Evolutionary conservation across 495 filamentous ascomycete genomes (phyloP).

Genomic region (Talaromyces thailandensis): DNA sequence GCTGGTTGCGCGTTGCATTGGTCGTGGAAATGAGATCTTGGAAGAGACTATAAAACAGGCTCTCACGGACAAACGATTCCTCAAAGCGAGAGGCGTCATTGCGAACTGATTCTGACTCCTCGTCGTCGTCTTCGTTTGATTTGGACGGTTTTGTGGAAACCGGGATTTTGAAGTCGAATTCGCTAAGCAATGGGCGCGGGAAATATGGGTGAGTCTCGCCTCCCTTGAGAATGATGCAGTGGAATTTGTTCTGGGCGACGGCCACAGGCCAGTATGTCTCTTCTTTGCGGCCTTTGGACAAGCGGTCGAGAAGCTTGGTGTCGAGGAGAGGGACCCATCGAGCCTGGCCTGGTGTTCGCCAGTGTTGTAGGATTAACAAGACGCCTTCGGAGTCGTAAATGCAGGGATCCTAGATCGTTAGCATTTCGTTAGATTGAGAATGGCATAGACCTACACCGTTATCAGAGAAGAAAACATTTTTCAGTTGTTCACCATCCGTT

Average conservation of each 20-base stretch:
- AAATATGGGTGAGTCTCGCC: conserved; percentile 91
- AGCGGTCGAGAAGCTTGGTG: conserved; percentile 71
- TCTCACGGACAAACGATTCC: conserved; percentile 70
- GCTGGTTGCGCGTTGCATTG: conserved; percentile 51
- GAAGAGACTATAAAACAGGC: conserved; percentile 59
- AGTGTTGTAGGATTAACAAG: conserved; percentile 78
- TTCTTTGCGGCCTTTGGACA: conserved; percentile 72
- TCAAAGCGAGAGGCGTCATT: conserved; percentile 48
- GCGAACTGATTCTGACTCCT: conserved; percentile 16
- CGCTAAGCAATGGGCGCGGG: conserved; percentile 80
- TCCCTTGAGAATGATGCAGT: conserved; percentile 98
- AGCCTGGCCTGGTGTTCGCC: conserved; percentile 76
- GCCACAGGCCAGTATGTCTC: conserved; percentile 95
- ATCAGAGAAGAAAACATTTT: conserved; percentile 87
- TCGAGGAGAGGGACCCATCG: conserved; percentile 88
- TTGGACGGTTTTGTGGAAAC: conserved; percentile 45
- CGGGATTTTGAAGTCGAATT: conserved; percentile 89
- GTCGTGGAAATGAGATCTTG: conserved; percentile 56
- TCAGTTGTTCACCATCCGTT: conserved; percentile 57
- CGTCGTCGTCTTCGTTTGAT: conserved; percentile 28
- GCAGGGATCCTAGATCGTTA: conserved; percentile 60
- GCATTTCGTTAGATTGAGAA: neutral
- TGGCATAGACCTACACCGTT: conserved; percentile 49
- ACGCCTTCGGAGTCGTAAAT: conserved; percentile 89
- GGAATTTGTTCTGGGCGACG: conserved; percentile 84